Evolutionary conservation across 768 basidiomycete species (phyloP).

Genomic region (Suillus tomentosus): DNA sequence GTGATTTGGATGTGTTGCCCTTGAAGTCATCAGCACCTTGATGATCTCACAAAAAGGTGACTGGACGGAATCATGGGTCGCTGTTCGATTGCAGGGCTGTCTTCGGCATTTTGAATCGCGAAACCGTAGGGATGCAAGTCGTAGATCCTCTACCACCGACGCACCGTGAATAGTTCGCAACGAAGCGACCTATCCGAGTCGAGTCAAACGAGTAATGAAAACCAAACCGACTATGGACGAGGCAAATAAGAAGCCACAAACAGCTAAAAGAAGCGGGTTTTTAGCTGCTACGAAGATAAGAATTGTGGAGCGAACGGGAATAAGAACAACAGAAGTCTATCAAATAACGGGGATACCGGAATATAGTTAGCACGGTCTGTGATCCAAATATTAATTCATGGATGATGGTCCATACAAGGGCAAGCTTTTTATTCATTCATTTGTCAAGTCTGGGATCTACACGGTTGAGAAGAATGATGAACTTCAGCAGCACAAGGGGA

Average conservation of each 20-base stretch:
- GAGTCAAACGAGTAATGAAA: not conserved
- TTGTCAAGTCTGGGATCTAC: conserved; percentile 4
- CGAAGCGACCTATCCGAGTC: not conserved
- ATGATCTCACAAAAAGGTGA: not conserved
- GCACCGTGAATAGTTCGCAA: not conserved
- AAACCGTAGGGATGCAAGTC: not conserved
- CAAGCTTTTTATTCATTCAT: conserved; percentile 4
- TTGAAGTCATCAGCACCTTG: no score
- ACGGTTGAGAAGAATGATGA: not conserved
- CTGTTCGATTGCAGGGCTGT: no score
- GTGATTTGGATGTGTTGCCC: no score
- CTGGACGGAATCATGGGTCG: no score
- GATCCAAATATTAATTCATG: not conserved
- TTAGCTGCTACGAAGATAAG: not conserved
- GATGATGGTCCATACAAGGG: not conserved
- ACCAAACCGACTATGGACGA: not conserved
- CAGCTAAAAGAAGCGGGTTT: not conserved
- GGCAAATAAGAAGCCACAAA: not conserved
- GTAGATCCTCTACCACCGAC: not conserved
- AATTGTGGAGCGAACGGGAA: not conserved
- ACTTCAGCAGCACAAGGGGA: conserved; percentile 1
- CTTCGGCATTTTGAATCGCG: no score
- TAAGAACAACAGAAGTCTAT: not conserved
- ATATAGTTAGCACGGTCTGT: not conserved
- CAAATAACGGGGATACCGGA: not conserved